A percentile compares a stretch with the other conserved stretches of the same genome.
Evolutionary conservation across 164 flowering plant genomes (phyloP).

Genomic region (Tinospora cordifolia): DNA sequence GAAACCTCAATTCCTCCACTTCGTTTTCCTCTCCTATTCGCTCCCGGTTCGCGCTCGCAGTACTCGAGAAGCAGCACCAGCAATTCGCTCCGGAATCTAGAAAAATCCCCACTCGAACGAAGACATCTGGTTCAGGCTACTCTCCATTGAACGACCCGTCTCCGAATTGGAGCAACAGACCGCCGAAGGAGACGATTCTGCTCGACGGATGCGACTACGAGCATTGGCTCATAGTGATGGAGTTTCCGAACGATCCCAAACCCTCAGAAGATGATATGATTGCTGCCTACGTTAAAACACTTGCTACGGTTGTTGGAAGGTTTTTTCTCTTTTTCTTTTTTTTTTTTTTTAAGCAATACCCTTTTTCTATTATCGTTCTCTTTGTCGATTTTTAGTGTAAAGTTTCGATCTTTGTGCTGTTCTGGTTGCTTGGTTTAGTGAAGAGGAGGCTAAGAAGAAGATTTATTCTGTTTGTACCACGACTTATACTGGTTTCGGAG

Average conservation of each 20-base stretch:
- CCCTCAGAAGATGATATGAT: slow-evolving; percentile 82
- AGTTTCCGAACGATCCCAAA: slow-evolving; percentile 57
- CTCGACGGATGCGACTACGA: slow-evolving; percentile 96
- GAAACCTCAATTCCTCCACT: neutral
- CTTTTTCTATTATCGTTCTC: neutral
- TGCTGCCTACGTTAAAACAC: slow-evolving; percentile 72
- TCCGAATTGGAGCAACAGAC: slow-evolving; percentile 95
- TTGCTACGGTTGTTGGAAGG: slow-evolving; percentile 76
- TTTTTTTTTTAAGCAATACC: no score
- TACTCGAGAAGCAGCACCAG: slow-evolving; percentile 13
- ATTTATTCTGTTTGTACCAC: slow-evolving; percentile 87
- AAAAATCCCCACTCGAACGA: slow-evolving; percentile 33
- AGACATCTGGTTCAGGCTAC: slow-evolving; percentile 67
- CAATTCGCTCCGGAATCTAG: slow-evolving; percentile 18
- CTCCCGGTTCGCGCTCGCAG: slow-evolving; percentile 19
- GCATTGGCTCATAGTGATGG: slow-evolving; percentile 98
- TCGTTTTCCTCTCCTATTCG: slow-evolving; percentile 23
- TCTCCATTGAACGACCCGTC: slow-evolving; percentile 87
- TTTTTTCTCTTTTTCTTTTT: no score
- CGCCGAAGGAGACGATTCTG: slow-evolving; percentile 90
- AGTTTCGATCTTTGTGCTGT: slow-evolving; percentile 1
- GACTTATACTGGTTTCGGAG: slow-evolving; percentile 89
- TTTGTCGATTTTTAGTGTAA: slow-evolving; percentile 1
- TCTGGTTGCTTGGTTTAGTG: slow-evolving; percentile 33
- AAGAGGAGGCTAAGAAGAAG: slow-evolving; percentile 95